Conservation (phyloP, 768 basidiomycete genomes). For the Mycena filopes region DNA sequence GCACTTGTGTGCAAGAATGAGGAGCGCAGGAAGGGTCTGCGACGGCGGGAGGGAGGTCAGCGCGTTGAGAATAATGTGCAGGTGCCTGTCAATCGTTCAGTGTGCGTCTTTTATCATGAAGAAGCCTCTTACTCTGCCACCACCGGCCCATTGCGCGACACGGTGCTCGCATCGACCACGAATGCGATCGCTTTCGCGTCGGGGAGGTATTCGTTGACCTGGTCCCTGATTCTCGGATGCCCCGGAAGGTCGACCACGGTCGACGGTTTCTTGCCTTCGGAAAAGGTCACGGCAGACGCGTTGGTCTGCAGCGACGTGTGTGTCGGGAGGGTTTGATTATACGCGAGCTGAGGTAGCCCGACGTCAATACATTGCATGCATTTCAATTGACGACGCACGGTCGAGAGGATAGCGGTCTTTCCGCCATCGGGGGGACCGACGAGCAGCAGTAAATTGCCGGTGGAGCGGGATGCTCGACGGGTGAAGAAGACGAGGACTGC, state of each 20-base stretch:
- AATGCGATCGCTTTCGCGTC: conserved; percentile 77
- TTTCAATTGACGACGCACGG: conserved; percentile 55
- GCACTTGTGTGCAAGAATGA: conserved; percentile 81
- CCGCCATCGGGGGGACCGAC: conserved; percentile 81
- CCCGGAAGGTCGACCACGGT: conserved; percentile 82
- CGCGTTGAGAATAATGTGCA: conserved; percentile 77
- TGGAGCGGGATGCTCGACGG: conserved; percentile 55
- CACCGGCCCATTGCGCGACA: conserved; percentile 77
- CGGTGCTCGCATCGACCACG: conserved; percentile 81
- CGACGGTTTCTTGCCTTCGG: conserved; percentile 54
- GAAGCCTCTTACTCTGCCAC: conserved; percentile 79
- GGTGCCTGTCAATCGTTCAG: conserved; percentile 60
- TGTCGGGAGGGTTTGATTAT: conserved; percentile 70
- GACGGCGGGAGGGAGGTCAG: conserved; percentile 81
- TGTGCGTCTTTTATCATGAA: conserved; percentile 16
- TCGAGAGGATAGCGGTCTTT: conserved; percentile 82
- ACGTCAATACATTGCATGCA: conserved; percentile 4
- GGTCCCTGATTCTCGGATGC: conserved; percentile 83
- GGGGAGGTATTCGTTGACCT: conserved; percentile 73
- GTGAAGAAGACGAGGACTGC: conserved; percentile 58
- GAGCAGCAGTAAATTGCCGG: conserved; percentile 75
- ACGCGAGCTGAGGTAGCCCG: conserved; percentile 68
- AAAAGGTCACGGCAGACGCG: conserved; percentile 57
- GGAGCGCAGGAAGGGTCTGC: conserved; percentile 64
- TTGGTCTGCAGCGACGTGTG: conserved; percentile 86